Evolutionary conservation across 768 basidiomycete genomes (phyloP), one percentile per base, ranked within the genome.

Genomic region (Psilocybe subaeruginosa): DNA sequence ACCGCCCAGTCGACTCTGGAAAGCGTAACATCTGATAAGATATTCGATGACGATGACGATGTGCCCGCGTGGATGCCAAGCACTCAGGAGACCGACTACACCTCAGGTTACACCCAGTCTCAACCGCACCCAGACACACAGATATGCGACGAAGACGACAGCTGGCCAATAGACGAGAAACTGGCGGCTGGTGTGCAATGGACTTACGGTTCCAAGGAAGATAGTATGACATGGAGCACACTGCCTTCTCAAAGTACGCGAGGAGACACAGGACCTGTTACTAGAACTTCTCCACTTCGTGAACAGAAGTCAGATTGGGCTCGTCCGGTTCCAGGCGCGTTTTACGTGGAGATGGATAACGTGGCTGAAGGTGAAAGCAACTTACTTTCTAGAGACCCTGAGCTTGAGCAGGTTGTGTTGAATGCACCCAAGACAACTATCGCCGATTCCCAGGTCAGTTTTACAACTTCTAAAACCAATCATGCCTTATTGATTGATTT

Each of bases 141-240:
- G 59, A 65, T 75, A 1, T 69, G 80, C 51, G 82, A 86, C 56
- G 85, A 87, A 49, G 87, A 88, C 54, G 90, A 92, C 67, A 91
- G 90, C 69, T 92, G 90, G 90, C 88, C 87, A 8, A 74, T 90
- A 29, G 85, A 89, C 43, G 89, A 89, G 64, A 88, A 86, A 64
- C 72, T 89, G 58, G 76, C 82, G 0, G 77, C 78, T 41, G 80
- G 78, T 8, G 77, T 83, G 37, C 81, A 81, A 61, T 92, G 91
- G 91, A 83, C 83, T 14, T 87, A 87, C 64, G 83, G 73, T 23
- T 73, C 77, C 7, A 83, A 80, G 60, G 90, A 91, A 50, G 90
- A 91, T 66, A 89, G 85, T 63, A 81, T 86, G 73, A 90, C 90
- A 16, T 92, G 91, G 91, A 91, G 88, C 64, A 87, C 88, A 16